Evolutionary conservation across 169 alveolate species (phyloP).

Genomic region (Perkinsus chesapeaki): DNA sequence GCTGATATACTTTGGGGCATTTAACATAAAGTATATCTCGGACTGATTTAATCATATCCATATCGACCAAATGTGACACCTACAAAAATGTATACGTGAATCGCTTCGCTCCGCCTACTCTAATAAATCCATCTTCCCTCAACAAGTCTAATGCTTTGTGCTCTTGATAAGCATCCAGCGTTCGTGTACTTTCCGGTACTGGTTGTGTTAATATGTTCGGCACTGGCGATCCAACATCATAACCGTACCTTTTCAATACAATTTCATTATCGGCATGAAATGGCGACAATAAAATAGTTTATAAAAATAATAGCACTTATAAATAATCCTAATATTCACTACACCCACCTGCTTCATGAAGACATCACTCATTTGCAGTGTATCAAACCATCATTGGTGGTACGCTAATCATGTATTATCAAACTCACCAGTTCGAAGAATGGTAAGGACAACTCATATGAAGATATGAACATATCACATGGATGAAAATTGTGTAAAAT

Average conservation of each 20-base stretch:
- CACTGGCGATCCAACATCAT: not conserved
- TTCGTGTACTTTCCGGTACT: not conserved
- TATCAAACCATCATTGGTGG: no score
- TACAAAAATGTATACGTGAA: not conserved
- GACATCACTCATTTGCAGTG: no score
- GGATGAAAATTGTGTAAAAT: no score
- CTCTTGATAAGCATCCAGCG: not conserved
- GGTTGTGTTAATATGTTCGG: not conserved
- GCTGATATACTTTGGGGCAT: not conserved
- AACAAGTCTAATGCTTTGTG: not conserved
- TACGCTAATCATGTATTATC: no score
- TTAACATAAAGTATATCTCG: not conserved
- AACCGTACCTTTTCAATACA: not conserved
- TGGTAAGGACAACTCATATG: no score
- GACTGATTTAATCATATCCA: not conserved
- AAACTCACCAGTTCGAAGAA: no score
- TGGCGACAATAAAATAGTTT: no score
- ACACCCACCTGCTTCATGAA: no score
- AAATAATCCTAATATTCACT: no score
- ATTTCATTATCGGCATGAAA: no score
- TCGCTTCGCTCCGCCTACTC: not conserved
- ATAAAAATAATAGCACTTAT: no score
- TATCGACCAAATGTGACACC: not conserved
- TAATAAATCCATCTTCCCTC: not conserved
- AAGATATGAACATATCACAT: no score